Evolutionary conservation across 208 protist genomes (phyloP).

Genomic region (Leishmania martiniquensis): DNA sequence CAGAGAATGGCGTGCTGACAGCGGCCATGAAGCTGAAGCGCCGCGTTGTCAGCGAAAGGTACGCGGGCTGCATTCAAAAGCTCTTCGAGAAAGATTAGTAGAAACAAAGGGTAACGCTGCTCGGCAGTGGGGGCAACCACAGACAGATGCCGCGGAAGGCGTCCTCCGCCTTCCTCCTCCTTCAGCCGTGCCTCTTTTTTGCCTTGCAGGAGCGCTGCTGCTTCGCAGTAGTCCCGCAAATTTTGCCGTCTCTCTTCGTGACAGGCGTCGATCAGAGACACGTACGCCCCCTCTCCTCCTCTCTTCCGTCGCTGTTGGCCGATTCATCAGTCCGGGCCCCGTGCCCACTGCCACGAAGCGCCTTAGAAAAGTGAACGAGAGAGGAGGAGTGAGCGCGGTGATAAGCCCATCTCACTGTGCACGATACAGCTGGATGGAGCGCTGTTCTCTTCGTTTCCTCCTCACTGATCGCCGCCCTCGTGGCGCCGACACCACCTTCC

Average conservation of each 20-base stretch:
- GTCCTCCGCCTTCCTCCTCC: too few relatives aligned
- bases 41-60: slow-evolving; percentile 61
- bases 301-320: neutral
- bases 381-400: neutral
- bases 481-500: too few relatives aligned
- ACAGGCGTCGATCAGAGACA: too few relatives aligned
- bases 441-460: too few relatives aligned
- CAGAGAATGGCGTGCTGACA: slow-evolving; percentile 81
- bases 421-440: too few relatives aligned
- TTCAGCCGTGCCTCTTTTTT: too few relatives aligned
- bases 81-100: slow-evolving; percentile 61
- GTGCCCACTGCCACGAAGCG: neutral
- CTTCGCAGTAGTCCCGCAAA: too few relatives aligned
- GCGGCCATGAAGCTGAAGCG: slow-evolving; percentile 86
- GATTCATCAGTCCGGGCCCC: neutral
- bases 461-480: too few relatives aligned
- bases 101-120: neutral
- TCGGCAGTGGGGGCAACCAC: neutral
- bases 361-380: neutral
- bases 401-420: neutral
- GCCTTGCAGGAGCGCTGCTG: too few relatives aligned
- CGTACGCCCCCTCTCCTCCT: neutral
- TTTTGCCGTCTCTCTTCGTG: too few relatives aligned
- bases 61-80: slow-evolving; percentile 60
- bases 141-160: neutral